A percentile compares a stretch with the other conserved stretches of the same genome.
Evolutionary conservation across 1,284 basidiomycete genomes (phyloP).

Genomic region (Flammula alnicola): DNA sequence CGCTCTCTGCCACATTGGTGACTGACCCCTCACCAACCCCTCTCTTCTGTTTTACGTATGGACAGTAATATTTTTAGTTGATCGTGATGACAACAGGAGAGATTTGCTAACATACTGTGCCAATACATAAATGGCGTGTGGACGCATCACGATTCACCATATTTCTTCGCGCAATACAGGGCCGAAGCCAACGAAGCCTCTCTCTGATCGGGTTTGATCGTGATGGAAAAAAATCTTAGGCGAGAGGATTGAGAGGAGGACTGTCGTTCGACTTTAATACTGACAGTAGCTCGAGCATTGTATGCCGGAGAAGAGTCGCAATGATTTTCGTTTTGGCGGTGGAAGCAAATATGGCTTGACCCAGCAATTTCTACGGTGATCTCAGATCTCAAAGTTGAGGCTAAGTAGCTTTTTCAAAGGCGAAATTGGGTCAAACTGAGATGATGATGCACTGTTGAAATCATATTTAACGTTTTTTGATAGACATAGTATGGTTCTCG

Average conservation of each 20-base stretch:
- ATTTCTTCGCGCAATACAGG: conserved; percentile 13
- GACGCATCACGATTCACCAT: too few relatives aligned
- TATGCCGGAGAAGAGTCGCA: background rate
- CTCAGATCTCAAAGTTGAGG: too few relatives aligned
- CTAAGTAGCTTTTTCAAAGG: background rate
- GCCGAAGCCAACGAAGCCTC: conserved; percentile 11
- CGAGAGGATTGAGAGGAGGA: conserved; percentile 6
- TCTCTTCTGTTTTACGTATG: conserved; percentile 16
- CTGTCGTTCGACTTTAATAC: background rate
- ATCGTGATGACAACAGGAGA: conserved; percentile 15
- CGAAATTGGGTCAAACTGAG: background rate
- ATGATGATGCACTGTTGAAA: background rate
- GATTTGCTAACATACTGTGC: too few relatives aligned
- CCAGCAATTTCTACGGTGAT: conserved; percentile 6
- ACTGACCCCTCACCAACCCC: too few relatives aligned
- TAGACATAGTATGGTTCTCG: too few relatives aligned
- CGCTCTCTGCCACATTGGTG: too few relatives aligned
- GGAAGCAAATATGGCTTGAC: conserved; percentile 8
- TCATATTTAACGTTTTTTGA: conserved; percentile 2
- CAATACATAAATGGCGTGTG: too few relatives aligned
- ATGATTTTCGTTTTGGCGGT: conserved; percentile 9
- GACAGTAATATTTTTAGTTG: conserved; percentile 5
- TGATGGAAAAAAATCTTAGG: conserved; percentile 11
- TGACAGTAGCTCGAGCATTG: background rate
- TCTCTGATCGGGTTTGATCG: conserved; percentile 15